Base-by-base conservation (phyloP, 1,284 basidiomycete genomes). In the Austroboletus novae-zelandiae region DNA sequence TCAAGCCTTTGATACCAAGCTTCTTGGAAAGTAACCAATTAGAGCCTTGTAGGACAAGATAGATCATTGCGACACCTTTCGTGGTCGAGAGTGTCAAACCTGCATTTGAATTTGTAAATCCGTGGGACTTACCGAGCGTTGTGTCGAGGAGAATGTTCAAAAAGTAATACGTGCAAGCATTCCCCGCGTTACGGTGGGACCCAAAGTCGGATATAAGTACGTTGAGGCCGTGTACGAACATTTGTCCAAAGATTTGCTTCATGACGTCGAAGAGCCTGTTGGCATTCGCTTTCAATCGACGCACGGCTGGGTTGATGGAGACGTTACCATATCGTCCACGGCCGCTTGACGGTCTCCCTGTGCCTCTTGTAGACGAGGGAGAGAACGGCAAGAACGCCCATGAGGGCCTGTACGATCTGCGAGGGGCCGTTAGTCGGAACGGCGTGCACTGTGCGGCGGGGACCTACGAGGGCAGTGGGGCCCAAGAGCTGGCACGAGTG, bases 71-170 rank as follows among this genome's bases (percentile, higher is more conserved):
- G 48, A 98, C 89, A 56, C 94, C 92, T 91, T 61, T 18, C 15
- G 6, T 30, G 30, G 17, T 7, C 30, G 8, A 45, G 25, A 31
- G 41, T 14, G 40, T 66, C 41, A 64, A 43, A 42, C 35, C 30
- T 4, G 30, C n/a, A 30, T 15, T 23, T 2, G 31, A 40, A 11
- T 40, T 30, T 11, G 7, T 8, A 3, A 34, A 14, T 18, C 14
- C 68, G 1, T 10, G 11, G 14, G 9, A 45, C 82, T 61, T 57
- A 89, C 93, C 95, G 48, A 96, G 73, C 0, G 95, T 98, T 17
- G 95, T 98, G 71, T 99, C 96, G 54, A 98, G 77, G 31, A 96
- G 75, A 49, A 99, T 90, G 65, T 98, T 96, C 51, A 98, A 82
- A 67, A 98, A 97, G 72, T 98, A 98, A 53, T 86, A 80, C 15